A percentile compares a stretch with the other conserved stretches of the same genome.
These are phyloP conservation scores for Cyclospora cayetanensis DNA, from an alignment of 169 alveolate species.

Conservation along the genomic window DNA sequence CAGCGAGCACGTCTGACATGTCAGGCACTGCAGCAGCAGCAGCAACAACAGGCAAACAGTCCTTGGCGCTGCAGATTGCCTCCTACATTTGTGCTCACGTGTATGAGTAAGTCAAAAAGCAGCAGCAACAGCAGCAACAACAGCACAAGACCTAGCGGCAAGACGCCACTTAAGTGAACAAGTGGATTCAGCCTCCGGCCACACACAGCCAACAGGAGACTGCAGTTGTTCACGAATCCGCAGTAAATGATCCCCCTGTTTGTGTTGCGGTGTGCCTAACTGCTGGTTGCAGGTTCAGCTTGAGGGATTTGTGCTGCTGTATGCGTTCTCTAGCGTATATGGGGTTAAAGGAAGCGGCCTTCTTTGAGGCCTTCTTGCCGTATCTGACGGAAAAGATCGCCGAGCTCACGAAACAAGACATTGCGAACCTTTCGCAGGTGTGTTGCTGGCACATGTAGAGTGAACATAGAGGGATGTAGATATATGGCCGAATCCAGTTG, in stretches of 20 bases:
- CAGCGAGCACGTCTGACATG: not conserved
- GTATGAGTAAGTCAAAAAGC: conserved; percentile 23
- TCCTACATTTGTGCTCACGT: conserved; percentile 25
- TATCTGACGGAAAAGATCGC: not conserved
- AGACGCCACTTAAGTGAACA: too few relatives aligned
- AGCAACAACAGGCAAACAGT: not conserved
- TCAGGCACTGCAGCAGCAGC: not conserved
- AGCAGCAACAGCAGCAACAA: conserved; percentile 48
- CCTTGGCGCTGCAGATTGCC: conserved; percentile 3
- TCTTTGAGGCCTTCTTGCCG: not conserved
- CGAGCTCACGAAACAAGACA: conserved; percentile 11
- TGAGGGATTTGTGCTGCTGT: conserved; percentile 14
- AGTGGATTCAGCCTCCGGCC: too few relatives aligned
- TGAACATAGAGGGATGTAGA: too few relatives aligned
- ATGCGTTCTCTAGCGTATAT: conserved; percentile 48
- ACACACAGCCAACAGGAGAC: too few relatives aligned
- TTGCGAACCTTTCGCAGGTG: conserved; percentile 45
- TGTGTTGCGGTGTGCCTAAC: too few relatives aligned
- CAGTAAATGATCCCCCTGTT: too few relatives aligned
- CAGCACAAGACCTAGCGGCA: conserved; percentile 23
- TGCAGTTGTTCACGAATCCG: too few relatives aligned
- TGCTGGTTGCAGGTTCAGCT: conserved; percentile 36
- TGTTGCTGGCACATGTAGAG: too few relatives aligned
- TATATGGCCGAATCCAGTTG: too few relatives aligned
- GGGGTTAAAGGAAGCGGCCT: not conserved